Evolutionary conservation across 1,284 basidiomycete genomes (phyloP).

Genomic region (Pisolithus thermaeus): DNA sequence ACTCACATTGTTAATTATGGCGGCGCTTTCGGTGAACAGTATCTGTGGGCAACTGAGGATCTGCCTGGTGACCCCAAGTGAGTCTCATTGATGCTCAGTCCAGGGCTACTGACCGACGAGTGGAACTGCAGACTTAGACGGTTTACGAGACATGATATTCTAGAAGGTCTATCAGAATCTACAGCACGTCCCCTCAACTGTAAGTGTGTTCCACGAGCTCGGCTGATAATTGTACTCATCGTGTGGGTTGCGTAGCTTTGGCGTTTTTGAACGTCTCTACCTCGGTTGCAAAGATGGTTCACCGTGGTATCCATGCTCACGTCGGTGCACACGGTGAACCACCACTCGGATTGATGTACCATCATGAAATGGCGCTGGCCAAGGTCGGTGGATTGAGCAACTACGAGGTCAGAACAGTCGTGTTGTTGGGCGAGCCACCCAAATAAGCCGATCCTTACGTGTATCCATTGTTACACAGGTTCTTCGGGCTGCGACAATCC

Average conservation of each 20-base stretch:
- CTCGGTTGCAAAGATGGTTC: conserved; percentile 62
- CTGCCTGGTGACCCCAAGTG: conserved; percentile 64
- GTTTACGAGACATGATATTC: conserved; percentile 57
- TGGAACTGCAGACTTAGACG: conserved; percentile 44
- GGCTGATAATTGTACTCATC: not conserved
- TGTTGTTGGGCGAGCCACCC: not conserved
- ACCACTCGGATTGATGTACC: conserved; percentile 68
- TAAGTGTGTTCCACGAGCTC: conserved; percentile 26
- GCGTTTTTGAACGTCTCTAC: conserved; percentile 62
- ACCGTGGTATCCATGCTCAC: conserved; percentile 50
- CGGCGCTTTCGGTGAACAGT: conserved; percentile 60
- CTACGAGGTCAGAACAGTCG: conserved; percentile 36
- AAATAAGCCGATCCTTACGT: not conserved
- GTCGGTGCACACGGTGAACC: conserved; percentile 75
- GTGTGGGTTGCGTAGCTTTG: conserved; percentile 39
- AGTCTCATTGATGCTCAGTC: conserved; percentile 9
- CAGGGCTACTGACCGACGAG: not conserved
- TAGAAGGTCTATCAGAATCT: conserved; percentile 58
- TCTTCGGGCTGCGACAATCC: conserved; percentile 59
- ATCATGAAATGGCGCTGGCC: conserved; percentile 64
- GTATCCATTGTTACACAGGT: conserved; percentile 36
- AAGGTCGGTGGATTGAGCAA: conserved; percentile 48
- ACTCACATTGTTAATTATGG: conserved; percentile 73
- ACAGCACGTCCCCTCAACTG: conserved; percentile 53
- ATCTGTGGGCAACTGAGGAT: conserved; percentile 60